These are phyloP conservation scores for Tolypocladium tundrense DNA, from an alignment of 2,329 filamentous ascomycete genomes.

Conservation along the genomic window DNA sequence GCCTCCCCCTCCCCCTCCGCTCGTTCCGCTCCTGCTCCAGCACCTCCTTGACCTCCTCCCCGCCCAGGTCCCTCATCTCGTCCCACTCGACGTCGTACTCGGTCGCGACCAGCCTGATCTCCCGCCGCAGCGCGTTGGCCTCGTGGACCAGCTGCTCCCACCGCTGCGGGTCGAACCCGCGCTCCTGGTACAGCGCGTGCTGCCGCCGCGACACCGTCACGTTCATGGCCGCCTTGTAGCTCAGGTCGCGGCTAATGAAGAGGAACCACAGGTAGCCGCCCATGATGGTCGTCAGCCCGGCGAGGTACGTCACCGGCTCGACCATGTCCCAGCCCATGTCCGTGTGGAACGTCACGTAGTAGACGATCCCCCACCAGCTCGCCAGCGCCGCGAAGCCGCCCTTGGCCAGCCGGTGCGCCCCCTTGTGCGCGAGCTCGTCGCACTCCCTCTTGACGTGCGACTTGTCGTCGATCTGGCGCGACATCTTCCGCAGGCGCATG, in stretches of 20 bases:
- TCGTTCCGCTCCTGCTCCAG: slow-evolving; percentile 41
- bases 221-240: slow-evolving; percentile 78
- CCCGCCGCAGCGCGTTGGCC: slow-evolving; percentile 63
- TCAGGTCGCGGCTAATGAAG: slow-evolving; percentile 83
- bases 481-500: slow-evolving; percentile 62
- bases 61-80: slow-evolving; percentile 61
- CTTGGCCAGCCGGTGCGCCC: slow-evolving; percentile 69
- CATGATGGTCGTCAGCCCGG: slow-evolving; percentile 77
- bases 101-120: slow-evolving; percentile 70
- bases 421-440: slow-evolving; percentile 64
- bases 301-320: slow-evolving; percentile 84
- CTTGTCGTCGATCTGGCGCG: slow-evolving; percentile 55
- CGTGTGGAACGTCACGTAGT: slow-evolving; percentile 61
- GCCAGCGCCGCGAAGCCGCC: slow-evolving; percentile 65
- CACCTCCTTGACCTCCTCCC: slow-evolving; percentile 51
- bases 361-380: slow-evolving; percentile 75
- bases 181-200: slow-evolving; percentile 61
- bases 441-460: slow-evolving; percentile 72
- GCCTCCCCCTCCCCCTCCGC: slow-evolving; percentile 20
- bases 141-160: slow-evolving; percentile 78
- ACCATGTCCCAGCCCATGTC: slow-evolving; percentile 83
- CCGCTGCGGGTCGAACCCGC: slow-evolving; percentile 62
- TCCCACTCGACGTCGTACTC: slow-evolving; percentile 92
- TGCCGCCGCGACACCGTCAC: slow-evolving; percentile 75
- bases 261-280: slow-evolving; percentile 89